phyloP scores from a whole-genome alignment of 2,329 filamentous ascomycete species.

The Microcera coccophila region DNA sequence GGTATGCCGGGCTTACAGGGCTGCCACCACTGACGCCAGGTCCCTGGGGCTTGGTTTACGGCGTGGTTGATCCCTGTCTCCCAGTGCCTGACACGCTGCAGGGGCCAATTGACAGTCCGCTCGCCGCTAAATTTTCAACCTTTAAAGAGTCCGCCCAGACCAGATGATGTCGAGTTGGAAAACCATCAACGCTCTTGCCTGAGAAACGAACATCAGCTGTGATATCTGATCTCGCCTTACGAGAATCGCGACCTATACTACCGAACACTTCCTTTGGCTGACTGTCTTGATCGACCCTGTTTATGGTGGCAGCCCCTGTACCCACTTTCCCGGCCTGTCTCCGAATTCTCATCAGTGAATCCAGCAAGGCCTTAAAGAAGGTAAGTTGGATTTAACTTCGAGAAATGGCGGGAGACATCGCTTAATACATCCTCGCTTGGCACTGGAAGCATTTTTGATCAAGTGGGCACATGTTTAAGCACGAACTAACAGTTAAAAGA shows the following conservation, averaged over 20 bases:
- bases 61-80: background rate
- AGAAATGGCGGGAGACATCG: too few relatives aligned
- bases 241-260: background rate
- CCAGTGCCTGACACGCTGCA: background rate
- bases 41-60: background rate
- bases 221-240: too few relatives aligned
- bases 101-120: background rate
- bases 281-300: background rate
- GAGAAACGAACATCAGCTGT: background rate
- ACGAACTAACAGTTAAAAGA: too few relatives aligned
- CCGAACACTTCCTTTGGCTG: background rate
- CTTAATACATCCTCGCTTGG: too few relatives aligned
- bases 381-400: background rate
- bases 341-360: background rate
- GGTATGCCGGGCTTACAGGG: background rate
- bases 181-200: background rate
- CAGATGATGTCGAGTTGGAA: background rate
- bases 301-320: background rate
- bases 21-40: background rate
- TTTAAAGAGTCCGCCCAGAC: background rate
- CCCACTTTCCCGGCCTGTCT: background rate
- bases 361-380: too few relatives aligned
- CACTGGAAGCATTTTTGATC: too few relatives aligned
- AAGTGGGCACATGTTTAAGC: too few relatives aligned
- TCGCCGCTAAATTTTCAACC: background rate